These are phyloP conservation scores for Aspergillus oerlinghausenensis DNA, from an alignment of 2,329 filamentous ascomycete genomes.

Conservation along the genomic window DNA sequence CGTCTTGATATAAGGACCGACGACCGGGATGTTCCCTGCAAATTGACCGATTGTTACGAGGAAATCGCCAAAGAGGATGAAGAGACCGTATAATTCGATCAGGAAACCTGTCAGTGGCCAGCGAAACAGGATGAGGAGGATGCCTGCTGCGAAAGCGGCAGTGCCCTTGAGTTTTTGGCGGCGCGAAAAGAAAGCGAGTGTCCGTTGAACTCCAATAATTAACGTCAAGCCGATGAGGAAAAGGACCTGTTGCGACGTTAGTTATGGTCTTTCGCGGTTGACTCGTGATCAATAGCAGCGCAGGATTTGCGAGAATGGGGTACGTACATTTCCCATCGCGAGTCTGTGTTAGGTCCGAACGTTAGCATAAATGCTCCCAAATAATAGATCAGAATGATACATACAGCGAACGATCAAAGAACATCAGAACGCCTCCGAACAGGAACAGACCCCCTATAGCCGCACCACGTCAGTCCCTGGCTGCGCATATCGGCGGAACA, in stretches of 20 bases:
- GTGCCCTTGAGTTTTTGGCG: constrained; percentile 90
- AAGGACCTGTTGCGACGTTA: constrained; percentile 63
- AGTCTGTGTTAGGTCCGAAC: constrained; percentile 53
- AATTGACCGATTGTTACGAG: constrained; percentile 87
- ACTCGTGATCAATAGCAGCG: constrained; percentile 9
- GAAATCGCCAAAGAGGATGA: constrained; percentile 93
- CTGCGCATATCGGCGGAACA: background rate
- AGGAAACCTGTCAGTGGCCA: constrained; percentile 91
- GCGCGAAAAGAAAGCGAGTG: constrained; percentile 87
- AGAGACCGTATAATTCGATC: constrained; percentile 87
- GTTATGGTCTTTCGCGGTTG: constrained; percentile 3
- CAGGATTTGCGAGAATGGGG: background rate
- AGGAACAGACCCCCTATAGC: constrained; percentile 83
- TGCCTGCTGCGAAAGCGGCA: constrained; percentile 77
- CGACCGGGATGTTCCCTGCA: constrained; percentile 73
- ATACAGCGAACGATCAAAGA: constrained; percentile 95
- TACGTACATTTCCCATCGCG: constrained; percentile 87
- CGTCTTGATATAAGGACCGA: constrained; percentile 79
- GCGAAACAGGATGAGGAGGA: constrained; percentile 77
- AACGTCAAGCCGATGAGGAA: constrained; percentile 95
- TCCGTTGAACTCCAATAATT: constrained; percentile 90
- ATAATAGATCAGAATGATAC: constrained; percentile 28
- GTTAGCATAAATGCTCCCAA: constrained; percentile 2
- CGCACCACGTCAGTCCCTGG: constrained; percentile 13
- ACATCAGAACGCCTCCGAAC: constrained; percentile 87